Evolutionary conservation across 2,329 filamentous ascomycete species (phyloP), one percentile per base, ranked within the genome.

Genomic region (Acrocalymma vagum): DNA sequence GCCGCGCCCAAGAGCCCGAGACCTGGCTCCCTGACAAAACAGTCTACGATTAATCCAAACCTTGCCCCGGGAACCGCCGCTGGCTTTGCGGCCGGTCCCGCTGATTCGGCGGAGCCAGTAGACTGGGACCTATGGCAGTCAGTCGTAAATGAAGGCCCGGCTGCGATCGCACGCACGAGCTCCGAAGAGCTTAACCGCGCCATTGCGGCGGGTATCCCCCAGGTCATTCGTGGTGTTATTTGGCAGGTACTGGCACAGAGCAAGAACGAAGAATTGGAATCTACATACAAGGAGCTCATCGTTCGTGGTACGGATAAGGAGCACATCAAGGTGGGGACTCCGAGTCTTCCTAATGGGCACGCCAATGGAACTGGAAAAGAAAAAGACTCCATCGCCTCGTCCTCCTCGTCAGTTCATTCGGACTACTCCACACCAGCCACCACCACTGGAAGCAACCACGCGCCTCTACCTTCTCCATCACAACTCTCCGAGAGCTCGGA

Each of bases 71-170:
- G 92, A 2, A 96, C 92, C 2, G 90, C 87, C 6, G 86, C 90
- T 9, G 92, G 93, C 5, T 83, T 92, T 27, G 86, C 86, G 16
- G 84, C 86, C 15, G 88, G 88, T 1, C 88, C 87, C 7, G 86
- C 89, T 3, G 88, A 92, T 60, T 74, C 78, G 21, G 72, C 75
- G 17, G 77, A 78, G 11, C 86, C 89, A 16, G 94, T 99, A n/a
- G 91, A 99, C 65, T 99, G 94, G 94, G 94, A 99, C 69, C 75
- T 99, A 25, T 99, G 94, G 94, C 93, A 99, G 66, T 84, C 88
- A 16, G 87, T 99, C 4, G 94, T 99, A 22, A 95, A 96, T 55
- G 90, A 96, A 73, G 94, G 94, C 0, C 91, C 92, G 11, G 84
- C 90, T 18, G 93, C 90, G 8, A 88, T 97, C 33, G 88, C 90